These are phyloP conservation scores for Eutypella sp. DNA, from an alignment of 2,329 filamentous ascomycete genomes.

Conservation along the genomic window DNA sequence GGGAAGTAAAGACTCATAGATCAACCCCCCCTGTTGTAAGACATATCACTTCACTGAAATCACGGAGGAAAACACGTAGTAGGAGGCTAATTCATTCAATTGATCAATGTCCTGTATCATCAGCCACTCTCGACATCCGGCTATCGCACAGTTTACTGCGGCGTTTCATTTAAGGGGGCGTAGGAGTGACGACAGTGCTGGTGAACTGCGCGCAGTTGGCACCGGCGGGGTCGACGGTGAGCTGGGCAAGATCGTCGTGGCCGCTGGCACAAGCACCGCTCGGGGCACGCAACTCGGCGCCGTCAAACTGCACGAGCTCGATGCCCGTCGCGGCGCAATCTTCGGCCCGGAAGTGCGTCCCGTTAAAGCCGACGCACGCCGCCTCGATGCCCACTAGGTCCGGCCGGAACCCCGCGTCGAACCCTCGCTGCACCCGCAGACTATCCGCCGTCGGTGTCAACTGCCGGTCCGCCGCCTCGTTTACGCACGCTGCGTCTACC, in stretches of 20 bases:
- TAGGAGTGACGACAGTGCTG: slow-evolving; percentile 21
- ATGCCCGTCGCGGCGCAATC: slow-evolving; percentile 25
- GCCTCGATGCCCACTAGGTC: slow-evolving; percentile 33
- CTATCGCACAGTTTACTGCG: neutral
- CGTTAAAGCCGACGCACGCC: slow-evolving; percentile 36
- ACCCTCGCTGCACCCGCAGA: slow-evolving; percentile 33
- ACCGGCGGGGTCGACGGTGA: slow-evolving; percentile 24
- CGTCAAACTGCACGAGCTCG: slow-evolving; percentile 23
- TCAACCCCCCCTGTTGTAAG: too few relatives aligned
- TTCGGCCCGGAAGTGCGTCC: slow-evolving; percentile 31
- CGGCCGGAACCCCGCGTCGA: slow-evolving; percentile 31
- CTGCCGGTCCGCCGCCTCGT: slow-evolving; percentile 34
- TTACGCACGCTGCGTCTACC: slow-evolving; percentile 35
- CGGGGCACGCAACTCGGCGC: slow-evolving; percentile 20
- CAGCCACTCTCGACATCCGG: neutral
- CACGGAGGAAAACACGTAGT: neutral
- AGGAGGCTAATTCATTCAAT: neutral
- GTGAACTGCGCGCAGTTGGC: slow-evolving; percentile 27
- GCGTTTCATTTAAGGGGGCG: slow-evolving; percentile 1
- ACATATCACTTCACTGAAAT: neutral
- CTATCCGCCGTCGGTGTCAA: slow-evolving; percentile 30
- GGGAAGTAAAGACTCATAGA: too few relatives aligned
- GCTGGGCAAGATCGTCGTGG: slow-evolving; percentile 27
- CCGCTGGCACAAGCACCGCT: slow-evolving; percentile 31
- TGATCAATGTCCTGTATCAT: neutral